These are phyloP conservation scores for Rhodotorula sp. DNA, from an alignment of 1,284 basidiomycete genomes.

Conservation along the genomic window DNA sequence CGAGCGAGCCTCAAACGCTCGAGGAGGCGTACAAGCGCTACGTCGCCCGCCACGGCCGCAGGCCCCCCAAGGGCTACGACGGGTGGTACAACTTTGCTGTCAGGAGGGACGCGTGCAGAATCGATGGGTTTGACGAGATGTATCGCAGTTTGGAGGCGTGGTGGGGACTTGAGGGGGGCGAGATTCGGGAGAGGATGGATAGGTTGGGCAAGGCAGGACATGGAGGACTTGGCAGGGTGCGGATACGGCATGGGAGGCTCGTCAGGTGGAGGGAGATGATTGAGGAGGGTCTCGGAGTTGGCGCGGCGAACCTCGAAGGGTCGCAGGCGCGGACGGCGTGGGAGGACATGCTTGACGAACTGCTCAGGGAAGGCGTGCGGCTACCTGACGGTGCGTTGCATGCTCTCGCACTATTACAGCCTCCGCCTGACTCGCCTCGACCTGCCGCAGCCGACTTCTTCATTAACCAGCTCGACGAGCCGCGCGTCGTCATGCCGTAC, in stretches of 20 bases:
- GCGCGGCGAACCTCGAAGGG: neutral
- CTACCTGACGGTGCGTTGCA: constrained; percentile 22
- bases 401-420: neutral
- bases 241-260: constrained; percentile 8
- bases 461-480: constrained; percentile 31
- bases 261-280: constrained; percentile 5
- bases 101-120: neutral
- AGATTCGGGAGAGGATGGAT: constrained; percentile 19
- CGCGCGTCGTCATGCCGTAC: constrained; percentile 19
- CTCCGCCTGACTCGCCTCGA: neutral
- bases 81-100: constrained; percentile 15
- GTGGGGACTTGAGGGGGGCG: constrained; percentile 18
- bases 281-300: neutral
- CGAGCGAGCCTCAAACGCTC: constrained; percentile 12
- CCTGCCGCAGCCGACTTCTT: constrained; percentile 23
- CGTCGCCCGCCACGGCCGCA: neutral
- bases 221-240: constrained; percentile 7
- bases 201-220: neutral
- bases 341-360: constrained; percentile 11
- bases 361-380: constrained; percentile 1
- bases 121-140: constrained; percentile 27
- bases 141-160: constrained; percentile 8
- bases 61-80: constrained; percentile 25
- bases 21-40: constrained; percentile 9
- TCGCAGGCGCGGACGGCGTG: neutral